These are phyloP conservation scores for Epichloe hybrida DNA, from an alignment of 2,329 filamentous ascomycete genomes.

Conservation along the genomic window DNA sequence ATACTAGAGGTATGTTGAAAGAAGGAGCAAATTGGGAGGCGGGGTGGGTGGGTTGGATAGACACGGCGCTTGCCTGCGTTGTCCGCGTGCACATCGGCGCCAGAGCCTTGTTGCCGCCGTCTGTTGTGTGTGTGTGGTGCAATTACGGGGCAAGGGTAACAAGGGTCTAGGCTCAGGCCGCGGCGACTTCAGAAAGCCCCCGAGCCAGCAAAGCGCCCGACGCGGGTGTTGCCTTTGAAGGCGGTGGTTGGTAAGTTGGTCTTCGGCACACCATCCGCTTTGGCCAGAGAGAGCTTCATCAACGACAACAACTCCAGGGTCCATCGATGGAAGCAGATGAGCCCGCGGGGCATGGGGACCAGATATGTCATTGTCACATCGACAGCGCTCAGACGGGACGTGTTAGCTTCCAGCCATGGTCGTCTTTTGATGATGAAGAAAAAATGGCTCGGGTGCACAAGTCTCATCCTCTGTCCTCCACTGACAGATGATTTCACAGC, in stretches of 20 bases:
- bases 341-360: neutral
- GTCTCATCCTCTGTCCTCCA: neutral
- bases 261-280: neutral
- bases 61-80: constrained; percentile 12
- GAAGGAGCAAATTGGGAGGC: constrained; percentile 17
- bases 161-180: neutral
- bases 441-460: neutral
- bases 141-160: neutral
- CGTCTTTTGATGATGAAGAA: neutral
- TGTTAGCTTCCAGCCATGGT: neutral
- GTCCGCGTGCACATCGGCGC: neutral
- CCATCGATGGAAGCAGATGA: too few species aligned
- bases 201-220: constrained; percentile 1
- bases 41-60: constrained; percentile 6
- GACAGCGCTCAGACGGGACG: neutral
- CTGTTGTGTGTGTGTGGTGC: constrained; percentile 4
- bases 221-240: constrained; percentile 2
- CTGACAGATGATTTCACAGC: neutral
- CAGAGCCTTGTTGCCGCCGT: neutral
- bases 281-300: too few species aligned
- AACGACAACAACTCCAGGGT: too few species aligned
- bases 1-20: constrained; percentile 15
- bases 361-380: neutral
- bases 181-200: too few species aligned
- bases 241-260: constrained; percentile 3